Conservation (phyloP, 108 stramenopile genomes). For the Pseudonitzschia delicatissima region DNA sequence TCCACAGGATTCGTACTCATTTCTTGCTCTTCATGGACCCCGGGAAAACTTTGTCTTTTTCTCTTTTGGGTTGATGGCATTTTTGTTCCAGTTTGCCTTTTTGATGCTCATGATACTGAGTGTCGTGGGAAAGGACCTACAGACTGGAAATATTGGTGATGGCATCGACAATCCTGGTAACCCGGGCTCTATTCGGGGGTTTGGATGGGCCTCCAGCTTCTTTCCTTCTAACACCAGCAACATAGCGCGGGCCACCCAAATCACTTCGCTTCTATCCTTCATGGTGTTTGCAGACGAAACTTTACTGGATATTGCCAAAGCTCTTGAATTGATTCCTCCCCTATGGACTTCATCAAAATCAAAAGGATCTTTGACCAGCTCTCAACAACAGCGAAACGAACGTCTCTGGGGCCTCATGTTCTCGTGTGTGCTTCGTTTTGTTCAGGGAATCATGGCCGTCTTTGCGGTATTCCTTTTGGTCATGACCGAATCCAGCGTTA, state of each 20-base stretch:
- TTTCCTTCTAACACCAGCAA: background rate
- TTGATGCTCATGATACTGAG: background rate
- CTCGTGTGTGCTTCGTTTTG: background rate
- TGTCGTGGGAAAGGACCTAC: background rate
- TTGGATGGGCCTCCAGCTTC: background rate
- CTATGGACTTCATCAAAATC: too few species aligned
- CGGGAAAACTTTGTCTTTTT: background rate
- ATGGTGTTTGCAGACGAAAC: background rate
- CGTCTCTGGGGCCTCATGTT: background rate
- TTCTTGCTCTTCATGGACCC: background rate
- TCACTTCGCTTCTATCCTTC: background rate
- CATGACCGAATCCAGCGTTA: background rate
- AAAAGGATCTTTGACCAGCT: background rate
- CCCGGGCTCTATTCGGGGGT: background rate
- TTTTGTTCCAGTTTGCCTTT: background rate
- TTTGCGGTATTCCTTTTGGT: background rate
- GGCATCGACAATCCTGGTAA: background rate
- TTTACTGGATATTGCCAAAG: background rate
- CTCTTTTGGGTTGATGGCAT: background rate
- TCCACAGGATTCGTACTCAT: background rate
- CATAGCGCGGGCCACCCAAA: background rate
- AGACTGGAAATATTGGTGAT: background rate
- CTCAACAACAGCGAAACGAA: background rate
- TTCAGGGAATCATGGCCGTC: background rate
- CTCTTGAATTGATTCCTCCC: too few species aligned